Evolutionary conservation across 805 yeast species (phyloP).

Genomic region (Candida multigemmis): DNA sequence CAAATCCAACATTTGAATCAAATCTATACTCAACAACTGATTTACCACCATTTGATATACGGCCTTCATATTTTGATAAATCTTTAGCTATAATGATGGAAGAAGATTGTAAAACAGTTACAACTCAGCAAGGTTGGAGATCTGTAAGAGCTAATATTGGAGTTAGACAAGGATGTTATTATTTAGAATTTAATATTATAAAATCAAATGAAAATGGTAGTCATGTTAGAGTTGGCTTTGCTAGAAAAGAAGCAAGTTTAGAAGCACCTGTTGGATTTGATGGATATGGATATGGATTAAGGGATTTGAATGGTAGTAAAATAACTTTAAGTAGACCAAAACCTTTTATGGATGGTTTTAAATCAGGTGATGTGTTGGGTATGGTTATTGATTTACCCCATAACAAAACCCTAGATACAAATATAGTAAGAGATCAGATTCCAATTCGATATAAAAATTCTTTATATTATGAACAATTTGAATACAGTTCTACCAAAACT

Average conservation of each 20-base stretch:
- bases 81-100: constrained; percentile 42
- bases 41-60: constrained; percentile 50
- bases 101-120: constrained; percentile 28
- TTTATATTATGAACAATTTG: constrained; percentile 77
- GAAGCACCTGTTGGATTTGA: constrained; percentile 97
- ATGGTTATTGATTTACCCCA: constrained; percentile 63
- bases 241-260: constrained; percentile 76
- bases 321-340: constrained; percentile 67
- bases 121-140: constrained; percentile 71
- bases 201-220: constrained; percentile 23
- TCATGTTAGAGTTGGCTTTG: constrained; percentile 79
- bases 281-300: constrained; percentile 84
- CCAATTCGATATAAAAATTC: constrained; percentile 78
- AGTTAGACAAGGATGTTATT: constrained; percentile 70
- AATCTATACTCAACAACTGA: constrained; percentile 67
- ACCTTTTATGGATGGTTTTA: constrained; percentile 44
- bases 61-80: constrained; percentile 62
- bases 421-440: constrained; percentile 70
- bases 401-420: constrained; percentile 15
- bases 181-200: constrained; percentile 64
- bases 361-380: constrained; percentile 78
- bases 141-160: constrained; percentile 67
- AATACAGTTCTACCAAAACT: constrained; percentile 57
- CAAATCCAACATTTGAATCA: constrained; percentile 50
- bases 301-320: constrained; percentile 70